Conservation (phyloP, 805 yeast genomes). For the Saturnispora serradocipensis region DNA sequence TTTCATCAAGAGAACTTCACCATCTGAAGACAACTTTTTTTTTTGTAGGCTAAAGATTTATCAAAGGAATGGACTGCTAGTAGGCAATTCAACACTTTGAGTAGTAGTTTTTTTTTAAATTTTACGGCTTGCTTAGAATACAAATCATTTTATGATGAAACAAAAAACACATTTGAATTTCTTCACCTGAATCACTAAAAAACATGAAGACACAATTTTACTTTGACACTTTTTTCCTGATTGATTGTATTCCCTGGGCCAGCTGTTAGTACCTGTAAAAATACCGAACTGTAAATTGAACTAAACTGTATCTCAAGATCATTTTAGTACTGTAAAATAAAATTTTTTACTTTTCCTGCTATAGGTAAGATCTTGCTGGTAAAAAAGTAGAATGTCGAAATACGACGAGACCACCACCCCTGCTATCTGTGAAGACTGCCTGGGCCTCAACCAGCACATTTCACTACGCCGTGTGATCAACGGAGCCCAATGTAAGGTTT, state of each 20-base stretch:
- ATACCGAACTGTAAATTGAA: not conserved
- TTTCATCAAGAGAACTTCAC: not conserved
- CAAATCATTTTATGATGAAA: constrained; percentile 1
- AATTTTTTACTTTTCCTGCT: not conserved
- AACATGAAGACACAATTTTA: constrained; percentile 3
- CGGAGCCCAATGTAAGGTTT: constrained; percentile 79
- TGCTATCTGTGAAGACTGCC: constrained; percentile 63
- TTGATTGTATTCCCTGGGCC: not conserved
- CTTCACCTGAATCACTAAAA: constrained; percentile 5
- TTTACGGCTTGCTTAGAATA: not conserved
- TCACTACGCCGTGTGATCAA: constrained; percentile 59
- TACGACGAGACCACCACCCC: constrained; percentile 32
- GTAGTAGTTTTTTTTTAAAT: not conserved
- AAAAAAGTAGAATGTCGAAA: constrained; percentile 1
- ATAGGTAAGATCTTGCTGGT: not conserved
- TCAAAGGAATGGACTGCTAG: not conserved
- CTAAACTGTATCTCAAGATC: not conserved
- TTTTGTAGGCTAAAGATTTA: not conserved
- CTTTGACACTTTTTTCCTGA: constrained; percentile 4
- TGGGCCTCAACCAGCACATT: constrained; percentile 58
- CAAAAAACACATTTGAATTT: constrained; percentile 5
- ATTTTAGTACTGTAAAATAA: not conserved
- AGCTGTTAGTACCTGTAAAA: not conserved
- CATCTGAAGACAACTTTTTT: not conserved
- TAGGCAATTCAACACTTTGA: not conserved